Base-by-base conservation (phyloP, 106 monocot species). In the Alisma plantagoaquatica region DNA sequence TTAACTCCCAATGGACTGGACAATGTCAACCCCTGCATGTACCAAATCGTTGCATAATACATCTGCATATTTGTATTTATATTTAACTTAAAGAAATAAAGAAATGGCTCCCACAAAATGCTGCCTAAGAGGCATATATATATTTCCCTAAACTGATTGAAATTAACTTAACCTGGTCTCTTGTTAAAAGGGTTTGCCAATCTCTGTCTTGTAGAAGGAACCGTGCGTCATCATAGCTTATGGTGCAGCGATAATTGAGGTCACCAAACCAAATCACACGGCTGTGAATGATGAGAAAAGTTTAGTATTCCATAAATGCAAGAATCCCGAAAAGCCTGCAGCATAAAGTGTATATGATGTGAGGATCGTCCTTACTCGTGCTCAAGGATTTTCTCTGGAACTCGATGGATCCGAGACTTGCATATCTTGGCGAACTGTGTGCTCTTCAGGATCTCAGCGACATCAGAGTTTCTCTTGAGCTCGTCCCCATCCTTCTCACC, bases 401-500 rank as follows among this genome's bases (percentile, higher is more conserved):
- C 73, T 30, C 46, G 69, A 28, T 48, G 60, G 31, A 51, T 59
- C 11, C 62, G 76, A 7, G 50, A 46, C 66, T 98, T 90, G 85
- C 89, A 98, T 38, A 82, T 72, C 32, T 52, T 81, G 0, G 73
- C 72, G 56, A 98, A 90, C 60, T 84, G 89, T 4, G 81, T 79
- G 82, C 35, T 79, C 67, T 82, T 85, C 25, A 98, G 70, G 31
- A 98, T 98, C 59, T 98, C 89, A 4, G 79, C 64, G 8, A 98
- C 96, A 28, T 98, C 89, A 1, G 81, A 78, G 60, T 98, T 98
- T 59, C 96, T 75, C 62, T 47, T 78, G 24, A 98, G 56, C 63
- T 89, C 96, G 54, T 98, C 89, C 9, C 96, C 89, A 41, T 89
- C 89, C 73, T 89, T 98, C 76, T 98, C 89, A 7, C 96, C 96